Conservation (phyloP, 345 rosid species). For the Euphorbia lathyris region DNA sequence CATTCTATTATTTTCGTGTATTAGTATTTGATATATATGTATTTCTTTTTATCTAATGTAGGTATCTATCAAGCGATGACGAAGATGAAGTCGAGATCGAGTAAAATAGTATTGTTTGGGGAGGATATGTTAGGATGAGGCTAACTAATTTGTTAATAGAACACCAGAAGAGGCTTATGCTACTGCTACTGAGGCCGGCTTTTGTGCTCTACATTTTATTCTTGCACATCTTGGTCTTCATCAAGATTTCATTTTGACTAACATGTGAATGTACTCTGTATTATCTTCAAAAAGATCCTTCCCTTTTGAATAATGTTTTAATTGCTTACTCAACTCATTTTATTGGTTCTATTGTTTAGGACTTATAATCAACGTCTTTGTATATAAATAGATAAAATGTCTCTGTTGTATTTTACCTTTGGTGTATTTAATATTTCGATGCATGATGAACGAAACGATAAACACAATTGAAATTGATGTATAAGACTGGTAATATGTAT, state of each 20-base stretch:
- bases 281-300: neutral
- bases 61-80: too few relatives aligned
- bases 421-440: neutral
- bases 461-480: too few relatives aligned
- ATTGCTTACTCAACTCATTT: neutral
- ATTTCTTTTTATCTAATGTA: too few relatives aligned
- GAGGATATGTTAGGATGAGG: too few relatives aligned
- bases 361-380: neutral
- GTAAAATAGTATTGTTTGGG: too few relatives aligned
- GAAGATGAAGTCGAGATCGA: too few relatives aligned
- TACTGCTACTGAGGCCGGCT: constrained; percentile 79
- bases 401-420: neutral
- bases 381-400: neutral
- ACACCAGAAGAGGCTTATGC: constrained; percentile 61
- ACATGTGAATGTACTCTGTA: neutral
- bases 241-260: constrained; percentile 81
- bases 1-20: too few relatives aligned
- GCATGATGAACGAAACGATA: neutral
- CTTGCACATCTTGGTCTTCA: constrained; percentile 73
- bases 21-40: too few relatives aligned
- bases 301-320: neutral
- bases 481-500: too few relatives aligned
- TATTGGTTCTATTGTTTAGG: neutral
- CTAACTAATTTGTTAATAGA: too few relatives aligned
- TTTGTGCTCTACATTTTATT: constrained; percentile 80